These are phyloP conservation scores for Zasmidium citrigriseum DNA, from an alignment of 2,329 filamentous ascomycete species.

Conservation along the genomic window DNA sequence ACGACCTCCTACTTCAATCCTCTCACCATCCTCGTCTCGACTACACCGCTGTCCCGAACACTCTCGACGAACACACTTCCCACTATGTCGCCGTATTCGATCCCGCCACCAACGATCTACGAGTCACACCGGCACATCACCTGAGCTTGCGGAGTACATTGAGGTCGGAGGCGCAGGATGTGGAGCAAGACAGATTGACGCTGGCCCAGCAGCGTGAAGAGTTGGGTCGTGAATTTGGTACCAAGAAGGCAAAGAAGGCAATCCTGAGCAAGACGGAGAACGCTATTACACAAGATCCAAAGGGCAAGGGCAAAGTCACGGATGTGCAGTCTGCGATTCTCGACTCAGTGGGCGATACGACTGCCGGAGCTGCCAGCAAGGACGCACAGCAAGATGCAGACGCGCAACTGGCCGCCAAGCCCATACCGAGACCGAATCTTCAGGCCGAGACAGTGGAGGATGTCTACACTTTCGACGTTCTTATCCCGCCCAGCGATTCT, in stretches of 20 bases:
- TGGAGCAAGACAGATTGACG: constrained; percentile 34
- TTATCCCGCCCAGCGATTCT: constrained; percentile 70
- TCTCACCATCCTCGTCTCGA: constrained; percentile 62
- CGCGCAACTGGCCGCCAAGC: constrained; percentile 67
- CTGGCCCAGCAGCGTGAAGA: constrained; percentile 65
- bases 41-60: constrained; percentile 49
- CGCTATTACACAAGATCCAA: constrained; percentile 59
- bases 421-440: constrained; percentile 70
- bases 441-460: constrained; percentile 68
- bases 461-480: constrained; percentile 67
- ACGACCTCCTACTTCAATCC: constrained; percentile 61
- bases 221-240: constrained; percentile 78
- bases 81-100: constrained; percentile 66
- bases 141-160: constrained; percentile 56
- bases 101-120: constrained; percentile 52
- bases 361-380: constrained; percentile 63
- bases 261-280: constrained; percentile 70
- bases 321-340: constrained; percentile 62
- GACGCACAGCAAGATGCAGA: constrained; percentile 66
- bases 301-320: constrained; percentile 54
- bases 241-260: constrained; percentile 81
- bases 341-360: constrained; percentile 61
- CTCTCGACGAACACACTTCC: constrained; percentile 51
- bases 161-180: constrained; percentile 46
- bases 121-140: constrained; percentile 57